These are phyloP conservation scores for Talaromyces sp. DNA, from an alignment of 2,329 filamentous ascomycete genomes.

Conservation along the genomic window DNA sequence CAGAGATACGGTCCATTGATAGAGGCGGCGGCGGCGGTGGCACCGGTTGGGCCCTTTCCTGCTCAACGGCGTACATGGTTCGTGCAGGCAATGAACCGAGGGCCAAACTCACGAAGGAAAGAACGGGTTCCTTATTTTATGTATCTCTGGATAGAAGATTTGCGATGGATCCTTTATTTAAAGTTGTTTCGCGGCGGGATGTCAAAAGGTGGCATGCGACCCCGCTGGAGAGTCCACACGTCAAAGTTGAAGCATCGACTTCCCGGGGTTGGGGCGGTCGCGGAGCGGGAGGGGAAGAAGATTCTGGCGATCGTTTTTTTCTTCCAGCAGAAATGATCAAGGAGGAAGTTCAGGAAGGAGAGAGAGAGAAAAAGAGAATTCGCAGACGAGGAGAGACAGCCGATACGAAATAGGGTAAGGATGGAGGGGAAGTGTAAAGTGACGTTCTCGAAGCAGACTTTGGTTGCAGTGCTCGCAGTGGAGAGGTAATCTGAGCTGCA, in stretches of 20 bases:
- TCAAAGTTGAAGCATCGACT: constrained; percentile 35
- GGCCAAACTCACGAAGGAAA: constrained; percentile 16
- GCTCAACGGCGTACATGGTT: constrained; percentile 44
- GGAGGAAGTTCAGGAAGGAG: background rate
- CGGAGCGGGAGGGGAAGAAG: constrained; percentile 9
- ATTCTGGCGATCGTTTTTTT: constrained; percentile 4
- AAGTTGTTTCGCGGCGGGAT: constrained; percentile 6
- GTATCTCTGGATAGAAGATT: background rate
- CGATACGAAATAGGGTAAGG: constrained; percentile 1
- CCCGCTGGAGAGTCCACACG: constrained; percentile 25
- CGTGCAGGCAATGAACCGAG: constrained; percentile 29
- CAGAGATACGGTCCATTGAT: constrained; percentile 45
- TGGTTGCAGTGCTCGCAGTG: constrained; percentile 5
- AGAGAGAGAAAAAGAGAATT: background rate
- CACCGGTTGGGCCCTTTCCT: constrained; percentile 39
- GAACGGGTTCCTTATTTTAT: constrained; percentile 8
- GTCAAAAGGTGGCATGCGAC: constrained; percentile 27
- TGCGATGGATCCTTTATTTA: background rate
- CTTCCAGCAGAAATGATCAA: constrained; percentile 1
- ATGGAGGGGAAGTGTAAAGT: constrained; percentile 16
- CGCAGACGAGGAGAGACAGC: no score
- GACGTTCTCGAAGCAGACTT: constrained; percentile 19
- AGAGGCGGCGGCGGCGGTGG: constrained; percentile 41
- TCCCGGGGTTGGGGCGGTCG: constrained; percentile 16
- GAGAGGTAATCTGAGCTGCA: no score